Conservation (phyloP, 345 rosid genomes). For the Eucalyptus victrix region DNA sequence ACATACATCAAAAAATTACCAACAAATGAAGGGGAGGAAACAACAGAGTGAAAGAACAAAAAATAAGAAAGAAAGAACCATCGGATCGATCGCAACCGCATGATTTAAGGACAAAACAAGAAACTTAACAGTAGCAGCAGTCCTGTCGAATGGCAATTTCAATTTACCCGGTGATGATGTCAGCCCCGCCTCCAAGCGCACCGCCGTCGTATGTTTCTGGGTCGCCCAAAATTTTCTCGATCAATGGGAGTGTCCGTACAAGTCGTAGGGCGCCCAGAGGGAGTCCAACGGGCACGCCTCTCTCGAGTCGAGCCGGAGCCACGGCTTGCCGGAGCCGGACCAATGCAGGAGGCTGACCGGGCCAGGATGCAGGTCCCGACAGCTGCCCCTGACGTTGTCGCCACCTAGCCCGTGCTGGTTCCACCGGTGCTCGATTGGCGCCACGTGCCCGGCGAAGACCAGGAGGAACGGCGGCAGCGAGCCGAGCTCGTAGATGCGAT, state of each 20-base stretch:
- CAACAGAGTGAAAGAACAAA: background rate
- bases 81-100: background rate
- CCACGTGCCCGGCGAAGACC: slow-evolving; percentile 61
- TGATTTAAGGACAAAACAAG: background rate
- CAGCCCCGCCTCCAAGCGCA: background rate
- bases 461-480: slow-evolving; percentile 64
- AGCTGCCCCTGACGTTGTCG: slow-evolving; percentile 64
- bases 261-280: slow-evolving; percentile 60
- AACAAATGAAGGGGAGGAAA: background rate
- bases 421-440: slow-evolving; percentile 80
- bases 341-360: slow-evolving; percentile 70
- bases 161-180: background rate
- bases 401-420: slow-evolving; percentile 80
- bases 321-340: slow-evolving; percentile 85
- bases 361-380: slow-evolving; percentile 71
- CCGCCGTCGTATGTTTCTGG: background rate
- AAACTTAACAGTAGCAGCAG: background rate
- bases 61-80: background rate
- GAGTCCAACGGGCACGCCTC: slow-evolving; percentile 57
- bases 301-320: slow-evolving; percentile 62
- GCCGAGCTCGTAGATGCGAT: slow-evolving; percentile 65
- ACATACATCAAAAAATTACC: background rate
- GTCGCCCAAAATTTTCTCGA: background rate
- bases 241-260: slow-evolving; percentile 35
- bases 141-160: background rate